phyloP scores from a whole-genome alignment of 768 basidiomycete genomes.

The Boletus sp. region DNA sequence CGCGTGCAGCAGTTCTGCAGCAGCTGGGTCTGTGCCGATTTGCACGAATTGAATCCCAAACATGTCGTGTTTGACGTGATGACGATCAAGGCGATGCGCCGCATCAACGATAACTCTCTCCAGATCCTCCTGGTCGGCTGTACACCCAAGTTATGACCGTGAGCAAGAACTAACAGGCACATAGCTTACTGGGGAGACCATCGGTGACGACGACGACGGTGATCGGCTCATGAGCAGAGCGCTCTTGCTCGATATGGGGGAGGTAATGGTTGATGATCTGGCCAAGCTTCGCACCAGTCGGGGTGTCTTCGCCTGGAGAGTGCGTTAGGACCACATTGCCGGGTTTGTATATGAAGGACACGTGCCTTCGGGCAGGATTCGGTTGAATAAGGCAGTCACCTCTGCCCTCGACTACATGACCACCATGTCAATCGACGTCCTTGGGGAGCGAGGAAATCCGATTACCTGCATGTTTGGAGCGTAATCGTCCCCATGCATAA shows the following conservation, averaged over 20 bases:
- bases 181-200: constrained; percentile 39
- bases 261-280: constrained; percentile 39
- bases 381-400: constrained; percentile 26
- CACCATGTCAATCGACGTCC: not conserved
- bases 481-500: constrained; percentile 37
- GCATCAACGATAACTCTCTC: constrained; percentile 35
- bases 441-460: not conserved
- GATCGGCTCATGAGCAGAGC: constrained; percentile 34
- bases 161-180: not conserved
- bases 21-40: constrained; percentile 39
- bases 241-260: constrained; percentile 28
- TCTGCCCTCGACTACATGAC: constrained; percentile 20
- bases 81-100: constrained; percentile 41
- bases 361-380: constrained; percentile 23
- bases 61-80: constrained; percentile 33
- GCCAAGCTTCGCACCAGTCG: constrained; percentile 37
- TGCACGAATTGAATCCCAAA: constrained; percentile 49
- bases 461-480: constrained; percentile 28
- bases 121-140: constrained; percentile 31
- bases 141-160: not conserved
- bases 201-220: constrained; percentile 39
- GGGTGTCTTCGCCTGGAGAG: constrained; percentile 34
- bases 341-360: not conserved
- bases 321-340: not conserved
- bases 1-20: constrained; percentile 40